phyloP scores from a whole-genome alignment of 306 rosid genomes.

The Sphenostylis stenocarpa region DNA sequence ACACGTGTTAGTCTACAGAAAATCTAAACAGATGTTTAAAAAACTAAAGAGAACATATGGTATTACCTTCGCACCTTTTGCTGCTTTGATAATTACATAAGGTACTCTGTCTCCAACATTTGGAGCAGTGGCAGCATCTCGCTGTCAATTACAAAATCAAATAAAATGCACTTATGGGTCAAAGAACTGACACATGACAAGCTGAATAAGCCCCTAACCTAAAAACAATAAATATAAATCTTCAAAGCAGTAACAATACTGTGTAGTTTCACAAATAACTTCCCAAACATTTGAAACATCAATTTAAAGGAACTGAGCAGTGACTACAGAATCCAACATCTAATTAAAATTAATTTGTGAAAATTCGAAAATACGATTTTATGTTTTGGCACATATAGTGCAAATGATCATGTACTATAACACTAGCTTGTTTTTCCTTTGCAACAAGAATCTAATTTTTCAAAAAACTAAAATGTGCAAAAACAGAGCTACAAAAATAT shows the following conservation, averaged over 20 bases:
- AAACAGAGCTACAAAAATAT: conserved; percentile 12
- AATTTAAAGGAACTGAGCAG: neutral
- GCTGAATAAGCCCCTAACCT: conserved; percentile 18
- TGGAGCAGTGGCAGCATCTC: conserved; percentile 99
- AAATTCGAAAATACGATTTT: neutral
- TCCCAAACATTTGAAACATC: neutral
- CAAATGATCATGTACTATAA: conserved; percentile 2
- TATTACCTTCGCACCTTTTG: conserved; percentile 93
- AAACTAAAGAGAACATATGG: neutral
- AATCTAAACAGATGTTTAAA: conserved; percentile 14
- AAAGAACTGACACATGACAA: conserved; percentile 2
- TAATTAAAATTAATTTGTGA: neutral
- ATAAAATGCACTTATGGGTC: conserved; percentile 14
- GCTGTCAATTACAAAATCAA: conserved; percentile 49
- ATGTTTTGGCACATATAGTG: neutral
- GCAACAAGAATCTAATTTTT: neutral
- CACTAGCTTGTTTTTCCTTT: neutral
- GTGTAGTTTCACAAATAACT: conserved; percentile 20
- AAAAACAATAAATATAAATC: conserved; percentile 3
- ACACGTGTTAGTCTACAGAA: conserved; percentile 28
- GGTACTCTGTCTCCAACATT: conserved; percentile 99
- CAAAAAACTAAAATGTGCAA: neutral
- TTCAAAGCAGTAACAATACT: neutral
- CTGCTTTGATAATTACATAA: conserved; percentile 88
- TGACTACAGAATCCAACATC: neutral